phyloP scores from a whole-genome alignment of 2,329 filamentous ascomycete species.

The Aaosphaeria arxii region DNA sequence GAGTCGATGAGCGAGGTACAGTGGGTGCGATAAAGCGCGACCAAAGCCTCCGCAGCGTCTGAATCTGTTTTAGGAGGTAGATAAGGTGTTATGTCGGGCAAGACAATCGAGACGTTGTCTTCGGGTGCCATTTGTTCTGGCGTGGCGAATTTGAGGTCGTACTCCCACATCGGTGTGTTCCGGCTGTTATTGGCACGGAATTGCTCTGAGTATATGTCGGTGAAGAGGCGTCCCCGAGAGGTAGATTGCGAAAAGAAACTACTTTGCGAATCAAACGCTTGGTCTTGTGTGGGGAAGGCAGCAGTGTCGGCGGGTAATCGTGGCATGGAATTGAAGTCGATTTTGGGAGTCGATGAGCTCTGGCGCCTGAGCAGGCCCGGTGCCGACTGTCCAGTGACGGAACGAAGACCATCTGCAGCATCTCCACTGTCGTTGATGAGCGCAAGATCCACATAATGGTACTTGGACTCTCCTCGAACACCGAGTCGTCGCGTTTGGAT shows the following conservation, averaged over 20 bases:
- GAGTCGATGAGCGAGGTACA: slow-evolving; percentile 94
- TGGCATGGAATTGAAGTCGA: slow-evolving; percentile 42
- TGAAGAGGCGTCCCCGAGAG: slow-evolving; percentile 45
- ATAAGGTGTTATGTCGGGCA: slow-evolving; percentile 85
- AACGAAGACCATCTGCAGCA: slow-evolving; percentile 18
- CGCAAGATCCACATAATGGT: slow-evolving; percentile 72
- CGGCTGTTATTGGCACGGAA: slow-evolving; percentile 35
- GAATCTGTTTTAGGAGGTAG: slow-evolving; percentile 78
- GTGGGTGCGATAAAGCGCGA: slow-evolving; percentile 87
- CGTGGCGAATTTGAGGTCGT: slow-evolving; percentile 61
- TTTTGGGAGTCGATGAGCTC: slow-evolving; percentile 25
- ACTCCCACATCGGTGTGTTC: slow-evolving; percentile 56
- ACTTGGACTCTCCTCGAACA: slow-evolving; percentile 95
- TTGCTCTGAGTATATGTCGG: slow-evolving; percentile 44
- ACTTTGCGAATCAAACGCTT: slow-evolving; percentile 23
- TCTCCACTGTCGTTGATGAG: slow-evolving; percentile 45
- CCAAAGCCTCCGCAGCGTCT: slow-evolving; percentile 81
- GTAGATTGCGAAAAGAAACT: slow-evolving; percentile 33
- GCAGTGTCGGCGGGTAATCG: slow-evolving; percentile 49
- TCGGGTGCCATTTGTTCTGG: slow-evolving; percentile 55
- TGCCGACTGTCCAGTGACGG: slow-evolving; percentile 14
- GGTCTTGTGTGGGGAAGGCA: slow-evolving; percentile 41
- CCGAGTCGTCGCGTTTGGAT: slow-evolving; percentile 89
- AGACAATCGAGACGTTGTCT: slow-evolving; percentile 67
- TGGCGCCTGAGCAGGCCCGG: slow-evolving; percentile 28